Percentiles rank a stretch among this genome's conserved stretches.
phyloP scores from a whole-genome alignment of 2,329 filamentous ascomycete species.

The Xylariaceae sp. region DNA sequence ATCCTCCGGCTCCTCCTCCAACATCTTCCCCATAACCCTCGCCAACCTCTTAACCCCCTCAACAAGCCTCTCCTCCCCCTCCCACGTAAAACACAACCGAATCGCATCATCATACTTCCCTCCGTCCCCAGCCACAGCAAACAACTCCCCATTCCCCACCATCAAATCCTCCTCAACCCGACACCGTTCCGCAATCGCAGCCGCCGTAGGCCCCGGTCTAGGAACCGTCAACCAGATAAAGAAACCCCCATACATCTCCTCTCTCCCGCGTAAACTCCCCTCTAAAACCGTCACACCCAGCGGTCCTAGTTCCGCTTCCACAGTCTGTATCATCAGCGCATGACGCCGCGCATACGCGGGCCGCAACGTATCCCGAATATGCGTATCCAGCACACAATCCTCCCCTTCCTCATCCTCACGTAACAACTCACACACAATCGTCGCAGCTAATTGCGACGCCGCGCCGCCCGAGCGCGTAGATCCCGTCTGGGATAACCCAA shows the following conservation, averaged over 20 bases:
- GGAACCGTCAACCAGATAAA: slow-evolving; percentile 77
- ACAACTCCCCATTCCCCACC: slow-evolving; percentile 64
- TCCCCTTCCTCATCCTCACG: slow-evolving; percentile 21
- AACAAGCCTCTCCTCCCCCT: slow-evolving; percentile 57
- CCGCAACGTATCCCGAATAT: slow-evolving; percentile 39
- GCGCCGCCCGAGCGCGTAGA: slow-evolving; percentile 53
- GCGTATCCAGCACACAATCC: slow-evolving; percentile 35
- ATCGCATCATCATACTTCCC: slow-evolving; percentile 54
- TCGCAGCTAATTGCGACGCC: slow-evolving; percentile 50
- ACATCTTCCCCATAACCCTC: slow-evolving; percentile 32
- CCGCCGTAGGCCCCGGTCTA: slow-evolving; percentile 41
- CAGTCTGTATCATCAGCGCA: slow-evolving; percentile 49
- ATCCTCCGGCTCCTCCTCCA: slow-evolving; percentile 17
- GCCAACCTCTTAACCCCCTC: slow-evolving; percentile 64
- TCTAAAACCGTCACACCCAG: slow-evolving; percentile 48
- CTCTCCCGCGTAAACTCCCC: slow-evolving; percentile 13
- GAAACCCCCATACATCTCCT: slow-evolving; percentile 66
- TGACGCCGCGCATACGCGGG: slow-evolving; percentile 45
- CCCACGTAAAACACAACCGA: slow-evolving; percentile 68
- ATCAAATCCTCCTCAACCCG: slow-evolving; percentile 59
- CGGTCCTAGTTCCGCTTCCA: slow-evolving; percentile 55
- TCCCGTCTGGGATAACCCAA: slow-evolving; percentile 49
- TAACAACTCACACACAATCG: slow-evolving; percentile 46
- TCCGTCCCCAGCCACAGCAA: slow-evolving; percentile 59
- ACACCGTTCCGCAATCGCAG: slow-evolving; percentile 52